phyloP scores from a whole-genome alignment of 805 yeast genomes.

The Kodamaea lidongshanica region DNA sequence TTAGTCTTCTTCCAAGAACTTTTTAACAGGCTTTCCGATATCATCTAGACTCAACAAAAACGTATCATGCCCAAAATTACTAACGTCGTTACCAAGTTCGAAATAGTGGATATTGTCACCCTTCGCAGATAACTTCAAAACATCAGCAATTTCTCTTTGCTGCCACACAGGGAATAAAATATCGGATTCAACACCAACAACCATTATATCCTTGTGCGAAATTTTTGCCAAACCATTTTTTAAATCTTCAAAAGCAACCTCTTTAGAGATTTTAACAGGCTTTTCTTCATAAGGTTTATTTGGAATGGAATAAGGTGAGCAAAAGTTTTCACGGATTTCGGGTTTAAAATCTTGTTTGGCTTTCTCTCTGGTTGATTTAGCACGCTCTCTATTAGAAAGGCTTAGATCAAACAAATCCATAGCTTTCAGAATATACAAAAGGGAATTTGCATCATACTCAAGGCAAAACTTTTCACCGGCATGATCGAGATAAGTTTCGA shows the following conservation, averaged over 20 bases:
- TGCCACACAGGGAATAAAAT: constrained; percentile 93
- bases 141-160: constrained; percentile 71
- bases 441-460: constrained; percentile 86
- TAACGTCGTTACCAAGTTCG: constrained; percentile 70
- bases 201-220: constrained; percentile 59
- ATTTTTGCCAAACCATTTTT: constrained; percentile 58
- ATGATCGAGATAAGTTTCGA: constrained; percentile 89
- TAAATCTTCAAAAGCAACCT: constrained; percentile 57
- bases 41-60: constrained; percentile 73
- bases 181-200: constrained; percentile 90
- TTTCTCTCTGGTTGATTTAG: constrained; percentile 34
- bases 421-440: constrained; percentile 82
- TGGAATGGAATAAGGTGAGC: constrained; percentile 31
- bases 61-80: constrained; percentile 89
- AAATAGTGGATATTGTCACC: constrained; percentile 46
- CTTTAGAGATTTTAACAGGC: constrained; percentile 42
- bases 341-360: constrained; percentile 25
- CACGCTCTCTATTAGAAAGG: constrained; percentile 36
- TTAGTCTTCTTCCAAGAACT: constrained; percentile 48
- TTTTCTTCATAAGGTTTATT: constrained; percentile 49
- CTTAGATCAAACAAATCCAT: constrained; percentile 92
- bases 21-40: constrained; percentile 69
- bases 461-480: constrained; percentile 91
- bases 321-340: constrained; percentile 5
- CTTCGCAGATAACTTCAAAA: constrained; percentile 36